Evolutionary conservation across 176 grass and related monocot genomes (phyloP), one percentile per base, ranked within the genome.

Genomic region (Miscanthus lutarioriparius): DNA sequence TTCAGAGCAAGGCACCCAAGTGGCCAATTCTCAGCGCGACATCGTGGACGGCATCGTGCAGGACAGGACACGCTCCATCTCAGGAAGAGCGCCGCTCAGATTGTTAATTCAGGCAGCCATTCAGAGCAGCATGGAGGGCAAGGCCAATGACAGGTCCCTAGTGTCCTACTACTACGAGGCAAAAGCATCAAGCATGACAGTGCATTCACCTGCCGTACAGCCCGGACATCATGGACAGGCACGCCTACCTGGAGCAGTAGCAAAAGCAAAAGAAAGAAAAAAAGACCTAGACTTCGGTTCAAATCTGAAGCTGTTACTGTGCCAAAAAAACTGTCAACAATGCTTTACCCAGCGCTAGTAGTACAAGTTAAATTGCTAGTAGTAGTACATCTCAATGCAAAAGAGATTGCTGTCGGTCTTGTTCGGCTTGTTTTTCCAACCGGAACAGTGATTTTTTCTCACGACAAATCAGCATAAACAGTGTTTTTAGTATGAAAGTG

Each of bases 21-120:
- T 5, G 13, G 3, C 45, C 45, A 48, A 5, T 5, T 48, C 47
- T 51, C 5, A 51, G 4, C 15, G 47, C 47, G 47, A 6, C 47
- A 51, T 17, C 45, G 14, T 48, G 45, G 14, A 48, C 45, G 1
- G 45, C 45, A 27, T 72, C 54, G 28, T 28, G 48, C 67, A 74
- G 53, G 53, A 64, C 40, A 51, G 40, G 70, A 65, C 75, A 63
- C 20, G 53, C 53, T 86, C 28, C 8, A 25, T 64, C 39, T 86
- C 67, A 86, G 28, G 12, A 72, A 79, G 39, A 72, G 84, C 39
- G 84, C 75, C 75, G 25, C n/a, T 10, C 54, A 37, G 22, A 25
- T 73, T 86, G 54, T 49, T 63, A 48, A 53, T 73, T 49, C 45
- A 30, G 72, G 1, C 28, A 22, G 72, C 17, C 40, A 38, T 53